Evolutionary conservation across 2,329 filamentous ascomycete species (phyloP), one percentile per base, ranked within the genome.

Genomic region (Lizonia empirigonia): DNA sequence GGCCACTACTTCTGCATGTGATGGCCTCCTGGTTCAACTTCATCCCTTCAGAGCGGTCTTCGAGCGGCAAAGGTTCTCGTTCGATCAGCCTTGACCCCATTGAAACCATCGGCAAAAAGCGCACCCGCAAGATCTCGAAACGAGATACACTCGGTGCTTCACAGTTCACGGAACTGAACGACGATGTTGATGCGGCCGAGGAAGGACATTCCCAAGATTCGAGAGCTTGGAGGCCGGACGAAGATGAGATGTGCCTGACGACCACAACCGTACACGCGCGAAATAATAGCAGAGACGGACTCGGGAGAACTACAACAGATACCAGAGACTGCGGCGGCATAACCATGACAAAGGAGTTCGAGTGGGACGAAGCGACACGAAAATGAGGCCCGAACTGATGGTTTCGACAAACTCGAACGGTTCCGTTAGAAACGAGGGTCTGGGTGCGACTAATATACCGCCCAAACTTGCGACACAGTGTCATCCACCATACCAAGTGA

Each of bases 21-120:
- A 20, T 58, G 22, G 34, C 55, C 7, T 41, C 41, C 1, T 54
- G 53, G 47, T 51, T 60, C 10, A 55, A 45, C 9, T 50, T 40
- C 29, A 22, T 59, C 9, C 54, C 58, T 8, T 58, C 60, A 1
- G 44, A 48, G 8, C 35, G 33, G 19, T 56, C 53, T 5, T 55
- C 54, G 0, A 49, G 35, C 8, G 32, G 50, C 19, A 48, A 45
- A 4, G 34, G 46, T 9, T 52, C 55, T 4, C 38, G 35, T 5
- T 42, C 52, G 1, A 41, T 53, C n/a, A 45, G 41, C 3, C 36
- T 63, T 1, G 50, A 56, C 4, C 50, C 52, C 1, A 49, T 64
- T 33, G 62, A 64, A 37, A 66, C 62, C 3, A 63, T 64, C 9
- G 61, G 59, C 3, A 62, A 58, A 41, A 63, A 58, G 32, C 55